phyloP scores from a whole-genome alignment of 2,329 filamentous ascomycete genomes.

The Mariannaea sp. region DNA sequence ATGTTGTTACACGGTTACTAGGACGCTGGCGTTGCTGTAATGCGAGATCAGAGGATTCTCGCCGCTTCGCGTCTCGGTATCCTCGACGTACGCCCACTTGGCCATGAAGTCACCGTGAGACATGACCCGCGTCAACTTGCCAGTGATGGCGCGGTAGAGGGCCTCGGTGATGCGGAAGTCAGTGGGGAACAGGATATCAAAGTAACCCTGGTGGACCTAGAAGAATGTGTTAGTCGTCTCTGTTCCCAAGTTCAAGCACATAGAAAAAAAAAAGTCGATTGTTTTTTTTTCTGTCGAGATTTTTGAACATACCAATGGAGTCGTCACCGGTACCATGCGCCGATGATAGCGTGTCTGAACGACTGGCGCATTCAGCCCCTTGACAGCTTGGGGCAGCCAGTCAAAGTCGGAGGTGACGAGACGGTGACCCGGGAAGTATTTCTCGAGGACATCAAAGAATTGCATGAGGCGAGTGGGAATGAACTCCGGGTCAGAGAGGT shows the following conservation, averaged over 20 bases:
- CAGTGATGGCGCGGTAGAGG: slow-evolving; percentile 90
- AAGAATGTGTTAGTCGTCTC: slow-evolving; percentile 11
- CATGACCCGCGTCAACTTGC: slow-evolving; percentile 83
- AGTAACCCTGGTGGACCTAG: slow-evolving; percentile 96
- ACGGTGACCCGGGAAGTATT: slow-evolving; percentile 87
- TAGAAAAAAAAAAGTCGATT: too few relatives aligned
- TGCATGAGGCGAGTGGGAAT: slow-evolving; percentile 94
- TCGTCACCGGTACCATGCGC: slow-evolving; percentile 85
- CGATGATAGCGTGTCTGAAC: slow-evolving; percentile 93
- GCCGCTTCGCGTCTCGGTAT: slow-evolving; percentile 85
- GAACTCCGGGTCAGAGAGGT: slow-evolving; percentile 85
- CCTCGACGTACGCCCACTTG: slow-evolving; percentile 87
- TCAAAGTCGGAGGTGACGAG: slow-evolving; percentile 92
- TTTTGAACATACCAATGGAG: slow-evolving; percentile 72
- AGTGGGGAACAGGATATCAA: slow-evolving; percentile 98
- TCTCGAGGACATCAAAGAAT: slow-evolving; percentile 90
- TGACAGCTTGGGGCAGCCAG: slow-evolving; percentile 78
- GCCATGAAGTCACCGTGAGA: slow-evolving; percentile 90
- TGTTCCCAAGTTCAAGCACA: too few relatives aligned
- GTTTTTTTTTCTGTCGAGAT: too few relatives aligned
- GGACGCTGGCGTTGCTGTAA: slow-evolving; percentile 94
- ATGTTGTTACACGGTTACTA: slow-evolving; percentile 73
- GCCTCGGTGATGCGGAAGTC: slow-evolving; percentile 91
- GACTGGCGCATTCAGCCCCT: slow-evolving; percentile 88
- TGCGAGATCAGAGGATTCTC: slow-evolving; percentile 92